Evolutionary conservation across 139 green algal species (phyloP).

Genomic region (Yamagishiella unicocca): DNA sequence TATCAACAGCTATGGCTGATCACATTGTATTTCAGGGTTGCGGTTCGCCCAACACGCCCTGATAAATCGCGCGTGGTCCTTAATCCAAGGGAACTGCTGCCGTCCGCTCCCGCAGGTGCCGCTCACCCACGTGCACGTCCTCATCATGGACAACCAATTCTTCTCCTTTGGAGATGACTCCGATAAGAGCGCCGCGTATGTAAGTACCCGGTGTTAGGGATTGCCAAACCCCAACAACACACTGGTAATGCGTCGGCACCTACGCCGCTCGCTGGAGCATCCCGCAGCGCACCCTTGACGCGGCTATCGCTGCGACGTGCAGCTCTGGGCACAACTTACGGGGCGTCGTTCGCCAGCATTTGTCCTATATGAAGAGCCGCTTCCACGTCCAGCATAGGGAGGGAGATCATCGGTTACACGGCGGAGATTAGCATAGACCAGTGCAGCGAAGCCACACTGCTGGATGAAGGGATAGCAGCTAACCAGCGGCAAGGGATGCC

Average conservation of each 20-base stretch:
- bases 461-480: no score
- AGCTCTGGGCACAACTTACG: no score
- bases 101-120: constrained; percentile 15
- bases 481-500: no score
- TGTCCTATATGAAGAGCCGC: neutral
- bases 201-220: neutral
- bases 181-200: constrained; percentile 21
- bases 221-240: neutral
- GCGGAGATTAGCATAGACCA: no score
- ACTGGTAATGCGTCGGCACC: neutral
- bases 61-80: no score
- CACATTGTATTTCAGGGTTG: neutral
- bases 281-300: neutral
- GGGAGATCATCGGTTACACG: no score
- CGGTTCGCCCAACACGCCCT: neutral
- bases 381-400: no score
- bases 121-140: constrained; percentile 22
- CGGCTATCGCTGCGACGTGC: neutral
- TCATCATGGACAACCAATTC: constrained; percentile 34
- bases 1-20: no score
- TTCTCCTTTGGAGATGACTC: constrained; percentile 42
- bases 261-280: neutral
- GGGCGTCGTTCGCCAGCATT: no score
- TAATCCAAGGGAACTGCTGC: no score
- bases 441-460: no score